Percentiles rank a stretch among this genome's conserved stretches.
Conservation (phyloP, 164 flowering plant genomes). For the Stephania cephalantha region DNA sequence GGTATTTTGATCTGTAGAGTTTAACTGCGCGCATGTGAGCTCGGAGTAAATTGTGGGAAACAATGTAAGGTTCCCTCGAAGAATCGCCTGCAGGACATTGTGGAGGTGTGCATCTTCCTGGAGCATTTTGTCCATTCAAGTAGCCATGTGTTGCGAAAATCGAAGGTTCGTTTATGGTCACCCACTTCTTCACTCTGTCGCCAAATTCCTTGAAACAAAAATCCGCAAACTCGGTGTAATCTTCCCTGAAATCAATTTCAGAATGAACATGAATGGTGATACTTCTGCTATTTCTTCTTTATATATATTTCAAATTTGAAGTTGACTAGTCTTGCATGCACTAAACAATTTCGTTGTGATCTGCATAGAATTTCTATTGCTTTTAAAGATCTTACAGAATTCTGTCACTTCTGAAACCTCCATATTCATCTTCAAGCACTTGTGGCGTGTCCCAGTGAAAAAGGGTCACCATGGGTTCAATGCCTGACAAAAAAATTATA, state of each 20-base stretch:
- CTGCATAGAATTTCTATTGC: too few species aligned
- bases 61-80: slow-evolving; percentile 37
- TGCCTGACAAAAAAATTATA: slow-evolving; percentile 8
- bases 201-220: slow-evolving; percentile 32
- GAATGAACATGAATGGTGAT: not conserved
- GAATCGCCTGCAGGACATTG: slow-evolving; percentile 40
- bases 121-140: slow-evolving; percentile 26
- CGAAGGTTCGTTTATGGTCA: slow-evolving; percentile 31
- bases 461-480: slow-evolving; percentile 25
- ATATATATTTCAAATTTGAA: not conserved
- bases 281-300: not conserved
- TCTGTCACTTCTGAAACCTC: slow-evolving; percentile 25
- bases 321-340: too few species aligned
- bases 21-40: slow-evolving; percentile 37
- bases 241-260: slow-evolving; percentile 20
- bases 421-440: slow-evolving; percentile 29
- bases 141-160: slow-evolving; percentile 25
- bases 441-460: slow-evolving; percentile 33
- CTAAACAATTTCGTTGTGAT: too few species aligned
- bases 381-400: slow-evolving; percentile 16
- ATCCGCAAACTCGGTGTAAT: slow-evolving; percentile 27
- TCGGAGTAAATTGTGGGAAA: slow-evolving; percentile 34
- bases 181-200: slow-evolving; percentile 31
- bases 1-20: slow-evolving; percentile 28
- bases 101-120: slow-evolving; percentile 35